Evolutionary conservation across 2,329 filamentous ascomycete species (phyloP).

Genomic region (Aspergillus intermedius): DNA sequence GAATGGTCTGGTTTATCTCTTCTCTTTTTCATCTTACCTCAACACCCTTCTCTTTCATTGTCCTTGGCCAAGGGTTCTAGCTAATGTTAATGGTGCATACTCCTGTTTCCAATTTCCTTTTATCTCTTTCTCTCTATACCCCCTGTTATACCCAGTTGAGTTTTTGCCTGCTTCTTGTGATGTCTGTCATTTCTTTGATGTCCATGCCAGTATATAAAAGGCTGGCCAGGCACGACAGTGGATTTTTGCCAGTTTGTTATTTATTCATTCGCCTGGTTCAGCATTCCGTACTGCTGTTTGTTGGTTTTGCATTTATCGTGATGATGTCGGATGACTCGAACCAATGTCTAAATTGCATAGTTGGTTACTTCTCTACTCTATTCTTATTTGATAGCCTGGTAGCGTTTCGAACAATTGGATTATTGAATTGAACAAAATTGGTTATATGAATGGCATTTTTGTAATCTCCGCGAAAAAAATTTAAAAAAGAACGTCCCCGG

Average conservation of each 20-base stretch:
- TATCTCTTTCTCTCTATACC: slow-evolving; percentile 26
- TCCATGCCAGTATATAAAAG: slow-evolving; percentile 15
- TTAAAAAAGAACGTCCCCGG: background rate
- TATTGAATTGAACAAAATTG: too few relatives aligned
- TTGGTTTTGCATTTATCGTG: slow-evolving; percentile 1
- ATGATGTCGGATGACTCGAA: too few relatives aligned
- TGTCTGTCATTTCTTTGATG: slow-evolving; percentile 1
- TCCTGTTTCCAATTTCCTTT: background rate
- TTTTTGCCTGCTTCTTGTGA: slow-evolving; percentile 3
- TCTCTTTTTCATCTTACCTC: background rate
- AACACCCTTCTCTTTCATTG: slow-evolving; percentile 6
- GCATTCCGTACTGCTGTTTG: background rate
- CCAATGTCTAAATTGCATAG: too few relatives aligned
- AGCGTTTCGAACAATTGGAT: too few relatives aligned
- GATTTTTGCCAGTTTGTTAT: background rate
- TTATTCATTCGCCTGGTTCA: too few relatives aligned
- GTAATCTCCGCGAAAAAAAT: background rate
- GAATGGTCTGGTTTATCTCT: slow-evolving; percentile 7
- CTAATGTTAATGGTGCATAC: slow-evolving; percentile 27
- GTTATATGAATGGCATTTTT: too few relatives aligned
- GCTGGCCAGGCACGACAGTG: slow-evolving; percentile 11
- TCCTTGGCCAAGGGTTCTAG: slow-evolving; percentile 12
- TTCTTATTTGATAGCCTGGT: too few relatives aligned
- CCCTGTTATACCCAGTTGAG: slow-evolving; percentile 28
- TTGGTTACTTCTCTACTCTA: too few relatives aligned